These are phyloP conservation scores for Pezicula radicicola DNA, from an alignment of 2,329 filamentous ascomycete genomes.

Conservation along the genomic window DNA sequence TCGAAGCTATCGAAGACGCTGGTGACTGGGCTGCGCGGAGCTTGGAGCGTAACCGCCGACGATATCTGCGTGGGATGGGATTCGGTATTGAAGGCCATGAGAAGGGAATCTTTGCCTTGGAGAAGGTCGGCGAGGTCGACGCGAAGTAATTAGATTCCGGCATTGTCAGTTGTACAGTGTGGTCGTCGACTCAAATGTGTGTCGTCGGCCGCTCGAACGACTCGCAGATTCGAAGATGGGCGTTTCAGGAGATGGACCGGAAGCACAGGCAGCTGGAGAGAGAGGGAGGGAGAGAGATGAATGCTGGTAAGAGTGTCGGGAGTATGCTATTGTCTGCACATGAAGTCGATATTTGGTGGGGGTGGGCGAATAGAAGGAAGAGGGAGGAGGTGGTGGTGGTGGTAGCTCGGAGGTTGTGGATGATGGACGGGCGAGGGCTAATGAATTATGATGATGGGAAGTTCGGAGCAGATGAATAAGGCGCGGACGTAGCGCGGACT, in stretches of 20 bases:
- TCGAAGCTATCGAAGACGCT: conserved; percentile 68
- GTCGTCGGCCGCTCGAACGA: not conserved
- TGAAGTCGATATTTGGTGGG: conserved; percentile 20
- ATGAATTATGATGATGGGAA: no score
- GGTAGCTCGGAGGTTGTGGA: not conserved
- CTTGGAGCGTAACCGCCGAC: conserved; percentile 65
- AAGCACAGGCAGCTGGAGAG: conserved; percentile 4
- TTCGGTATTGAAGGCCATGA: conserved; percentile 44
- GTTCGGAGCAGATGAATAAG: no score
- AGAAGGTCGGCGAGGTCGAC: conserved; percentile 22
- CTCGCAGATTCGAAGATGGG: not conserved
- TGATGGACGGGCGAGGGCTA: not conserved
- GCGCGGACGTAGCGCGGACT: no score
- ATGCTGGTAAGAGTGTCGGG: conserved; percentile 12
- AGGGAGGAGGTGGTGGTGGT: conserved; percentile 5
- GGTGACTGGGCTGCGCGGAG: conserved; percentile 64
- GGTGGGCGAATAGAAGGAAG: conserved; percentile 1
- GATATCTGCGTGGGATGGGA: conserved; percentile 61
- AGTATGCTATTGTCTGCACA: conserved; percentile 25
- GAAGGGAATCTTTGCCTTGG: conserved; percentile 35
- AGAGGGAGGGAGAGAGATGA: conserved; percentile 8
- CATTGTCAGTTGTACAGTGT: conserved; percentile 12
- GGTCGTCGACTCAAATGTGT: conserved; percentile 4
- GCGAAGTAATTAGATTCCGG: conserved; percentile 20
- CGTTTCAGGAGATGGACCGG: conserved; percentile 4